These are phyloP conservation scores for Pichia gijzeniarum DNA, from an alignment of 805 yeast species.

Conservation along the genomic window DNA sequence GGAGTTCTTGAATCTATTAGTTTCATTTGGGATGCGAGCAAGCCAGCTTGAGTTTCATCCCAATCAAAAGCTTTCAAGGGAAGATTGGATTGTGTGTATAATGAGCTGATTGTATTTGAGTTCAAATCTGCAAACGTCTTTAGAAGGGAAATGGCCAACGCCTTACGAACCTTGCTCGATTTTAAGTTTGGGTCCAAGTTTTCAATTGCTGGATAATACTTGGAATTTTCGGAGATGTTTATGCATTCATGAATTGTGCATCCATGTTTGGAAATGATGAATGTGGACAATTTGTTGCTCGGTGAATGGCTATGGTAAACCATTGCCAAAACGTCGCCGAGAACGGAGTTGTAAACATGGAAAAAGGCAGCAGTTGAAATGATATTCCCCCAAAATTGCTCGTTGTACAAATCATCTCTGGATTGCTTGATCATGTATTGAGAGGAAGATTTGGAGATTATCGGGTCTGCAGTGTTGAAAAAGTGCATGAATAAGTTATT, in stretches of 20 bases:
- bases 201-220: slow-evolving; percentile 73
- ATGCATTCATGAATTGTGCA: slow-evolving; percentile 51
- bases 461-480: neutral
- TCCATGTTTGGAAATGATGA: slow-evolving; percentile 62
- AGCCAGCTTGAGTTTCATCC: slow-evolving; percentile 87
- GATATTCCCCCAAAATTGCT: slow-evolving; percentile 35
- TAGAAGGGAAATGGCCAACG: slow-evolving; percentile 69
- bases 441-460: slow-evolving; percentile 4
- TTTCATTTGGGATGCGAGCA: slow-evolving; percentile 59
- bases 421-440: slow-evolving; percentile 3
- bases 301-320: slow-evolving; percentile 43
- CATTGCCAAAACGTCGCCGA: slow-evolving; percentile 43
- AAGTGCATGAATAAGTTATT: slow-evolving; percentile 5
- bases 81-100: slow-evolving; percentile 18
- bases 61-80: slow-evolving; percentile 32
- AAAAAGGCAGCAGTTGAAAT: slow-evolving; percentile 48
- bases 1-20: slow-evolving; percentile 50
- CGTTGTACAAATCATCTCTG: slow-evolving; percentile 16
- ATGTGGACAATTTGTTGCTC: slow-evolving; percentile 35
- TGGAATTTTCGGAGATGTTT: slow-evolving; percentile 51
- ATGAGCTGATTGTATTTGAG: slow-evolving; percentile 20
- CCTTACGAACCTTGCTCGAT: slow-evolving; percentile 56
- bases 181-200: slow-evolving; percentile 48
- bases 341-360: slow-evolving; percentile 41
- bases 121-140: slow-evolving; percentile 59